These are phyloP conservation scores for Leccinum laetum DNA, from an alignment of 1,284 basidiomycete genomes.

Conservation along the genomic window DNA sequence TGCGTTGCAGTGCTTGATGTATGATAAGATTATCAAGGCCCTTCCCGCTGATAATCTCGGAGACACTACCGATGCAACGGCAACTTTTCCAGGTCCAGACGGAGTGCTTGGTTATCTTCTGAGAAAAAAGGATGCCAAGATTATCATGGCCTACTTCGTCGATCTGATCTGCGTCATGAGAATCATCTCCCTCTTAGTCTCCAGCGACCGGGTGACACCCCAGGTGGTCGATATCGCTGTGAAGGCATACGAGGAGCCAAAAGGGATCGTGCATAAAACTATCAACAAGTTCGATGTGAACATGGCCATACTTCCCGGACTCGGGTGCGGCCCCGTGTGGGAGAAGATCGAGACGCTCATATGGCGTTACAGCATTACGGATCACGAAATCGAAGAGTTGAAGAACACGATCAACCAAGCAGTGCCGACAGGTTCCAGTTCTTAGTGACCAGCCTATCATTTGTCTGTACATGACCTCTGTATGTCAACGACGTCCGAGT, in stretches of 20 bases:
- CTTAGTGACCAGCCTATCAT: not conserved
- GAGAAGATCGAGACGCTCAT: conserved; percentile 14
- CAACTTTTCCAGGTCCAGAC: not conserved
- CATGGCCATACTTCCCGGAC: not conserved
- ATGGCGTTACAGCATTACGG: conserved; percentile 14
- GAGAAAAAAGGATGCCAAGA: conserved; percentile 11
- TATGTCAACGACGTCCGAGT: no score
- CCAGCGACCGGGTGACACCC: not conserved
- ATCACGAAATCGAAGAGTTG: conserved; percentile 8
- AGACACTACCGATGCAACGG: not conserved
- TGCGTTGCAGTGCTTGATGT: not conserved
- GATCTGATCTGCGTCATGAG: conserved; percentile 25
- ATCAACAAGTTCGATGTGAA: conserved; percentile 2
- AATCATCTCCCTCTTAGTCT: conserved; percentile 14
- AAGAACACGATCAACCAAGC: not conserved
- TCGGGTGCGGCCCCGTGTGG: conserved; percentile 8
- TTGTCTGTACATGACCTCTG: not conserved
- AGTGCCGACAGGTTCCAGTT: not conserved
- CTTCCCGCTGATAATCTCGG: not conserved
- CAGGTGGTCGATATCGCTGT: not conserved
- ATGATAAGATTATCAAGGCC: not conserved
- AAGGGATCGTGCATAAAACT: not conserved
- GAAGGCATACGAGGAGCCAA: not conserved
- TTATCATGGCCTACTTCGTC: conserved; percentile 27
- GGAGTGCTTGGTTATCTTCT: not conserved